Conservation (phyloP, 768 basidiomycete genomes). For the Phaffia tasmanica region DNA sequence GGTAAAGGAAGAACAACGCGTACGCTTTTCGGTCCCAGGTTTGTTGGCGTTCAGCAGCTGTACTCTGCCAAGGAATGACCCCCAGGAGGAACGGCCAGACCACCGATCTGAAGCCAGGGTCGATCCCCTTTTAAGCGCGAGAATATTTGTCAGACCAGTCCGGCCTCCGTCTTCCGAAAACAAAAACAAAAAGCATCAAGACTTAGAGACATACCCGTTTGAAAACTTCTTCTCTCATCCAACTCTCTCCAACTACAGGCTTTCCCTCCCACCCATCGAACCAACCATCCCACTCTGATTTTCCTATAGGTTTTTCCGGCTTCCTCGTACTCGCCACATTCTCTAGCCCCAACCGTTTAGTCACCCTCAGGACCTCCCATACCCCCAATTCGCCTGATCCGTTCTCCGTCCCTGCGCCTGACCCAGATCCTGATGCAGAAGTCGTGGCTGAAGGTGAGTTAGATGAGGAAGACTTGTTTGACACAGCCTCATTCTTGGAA, state of each 20-base stretch:
- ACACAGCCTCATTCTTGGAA: conserved; percentile 26
- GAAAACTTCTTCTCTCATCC: conserved; percentile 37
- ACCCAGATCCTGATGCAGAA: conserved; percentile 13
- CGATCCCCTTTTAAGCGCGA: conserved; percentile 44
- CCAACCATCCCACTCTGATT: conserved; percentile 21
- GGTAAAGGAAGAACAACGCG: conserved; percentile 25
- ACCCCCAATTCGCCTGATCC: conserved; percentile 54
- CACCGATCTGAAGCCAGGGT: conserved; percentile 52
- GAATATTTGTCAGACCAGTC: background rate
- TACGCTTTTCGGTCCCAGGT: conserved; percentile 59
- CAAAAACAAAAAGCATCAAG: background rate
- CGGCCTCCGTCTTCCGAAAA: background rate
- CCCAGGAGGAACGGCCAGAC: conserved; percentile 87
- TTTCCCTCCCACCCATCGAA: conserved; percentile 6
- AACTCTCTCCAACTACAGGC: conserved; percentile 29
- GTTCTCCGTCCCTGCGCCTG: conserved; percentile 47
- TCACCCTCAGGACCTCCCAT: conserved; percentile 55
- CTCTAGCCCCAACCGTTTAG: conserved; percentile 19
- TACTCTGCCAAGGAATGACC: conserved; percentile 68
- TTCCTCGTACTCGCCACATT: conserved; percentile 20
- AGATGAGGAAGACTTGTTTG: conserved; percentile 14
- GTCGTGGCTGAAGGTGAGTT: conserved; percentile 15
- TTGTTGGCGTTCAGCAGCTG: conserved; percentile 49
- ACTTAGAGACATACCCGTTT: conserved; percentile 27
- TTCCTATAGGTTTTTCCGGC: background rate